These are phyloP conservation scores for Catharanthus roseus DNA, from an alignment of 257 asterid genomes.

Conservation along the genomic window DNA sequence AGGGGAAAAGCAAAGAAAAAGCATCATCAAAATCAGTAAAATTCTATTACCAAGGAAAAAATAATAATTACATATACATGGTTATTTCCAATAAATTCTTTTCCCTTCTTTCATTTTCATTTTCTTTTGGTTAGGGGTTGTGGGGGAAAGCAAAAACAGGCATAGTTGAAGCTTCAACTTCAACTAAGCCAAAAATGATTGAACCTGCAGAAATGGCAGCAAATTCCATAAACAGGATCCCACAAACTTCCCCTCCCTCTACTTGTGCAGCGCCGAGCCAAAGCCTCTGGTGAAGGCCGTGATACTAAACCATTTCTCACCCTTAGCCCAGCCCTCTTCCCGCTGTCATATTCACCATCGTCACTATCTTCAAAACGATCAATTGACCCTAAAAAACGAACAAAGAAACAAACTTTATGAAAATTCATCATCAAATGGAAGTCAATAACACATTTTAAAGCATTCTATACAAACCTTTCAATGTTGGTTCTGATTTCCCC, in stretches of 20 bases:
- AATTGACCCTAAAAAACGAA: conserved; percentile 21
- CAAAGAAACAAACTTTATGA: not conserved
- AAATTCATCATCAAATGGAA: not conserved
- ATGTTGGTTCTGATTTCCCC: conserved; percentile 25
- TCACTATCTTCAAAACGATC: conserved; percentile 23
- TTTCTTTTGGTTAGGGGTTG: no score
- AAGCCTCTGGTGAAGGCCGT: conserved; percentile 37
- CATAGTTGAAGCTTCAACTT: not conserved
- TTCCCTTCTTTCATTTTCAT: not conserved
- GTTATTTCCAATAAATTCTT: not conserved
- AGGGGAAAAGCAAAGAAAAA: not conserved
- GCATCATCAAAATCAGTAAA: not conserved
- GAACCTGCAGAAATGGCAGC: conserved; percentile 93
- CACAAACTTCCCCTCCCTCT: conserved; percentile 66
- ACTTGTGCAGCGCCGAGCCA: conserved; percentile 52
- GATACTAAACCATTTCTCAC: conserved; percentile 21
- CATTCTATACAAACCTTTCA: conserved; percentile 19
- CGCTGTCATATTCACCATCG: conserved; percentile 25
- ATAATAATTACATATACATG: not conserved
- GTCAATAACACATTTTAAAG: not conserved
- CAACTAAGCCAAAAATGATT: not conserved
- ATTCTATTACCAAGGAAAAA: not conserved
- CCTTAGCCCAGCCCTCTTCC: conserved; percentile 21
- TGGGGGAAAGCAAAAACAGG: no score
- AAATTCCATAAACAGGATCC: conserved; percentile 67